Evolutionary conservation across 2,329 filamentous ascomycete species (phyloP).

Genomic region (Karstenula rhodostoma): DNA sequence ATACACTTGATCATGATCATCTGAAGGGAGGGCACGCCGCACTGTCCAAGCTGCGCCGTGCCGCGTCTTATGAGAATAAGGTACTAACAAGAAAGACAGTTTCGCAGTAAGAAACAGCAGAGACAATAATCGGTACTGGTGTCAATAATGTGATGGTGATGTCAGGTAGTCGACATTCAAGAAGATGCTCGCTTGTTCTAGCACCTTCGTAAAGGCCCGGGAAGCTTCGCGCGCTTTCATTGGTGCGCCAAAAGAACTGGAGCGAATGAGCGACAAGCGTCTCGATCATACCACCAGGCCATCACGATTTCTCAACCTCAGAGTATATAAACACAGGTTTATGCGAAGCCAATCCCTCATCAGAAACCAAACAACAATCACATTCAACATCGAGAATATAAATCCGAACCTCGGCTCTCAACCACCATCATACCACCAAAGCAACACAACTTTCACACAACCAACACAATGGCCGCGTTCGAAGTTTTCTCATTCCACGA

Average conservation of each 20-base stretch:
- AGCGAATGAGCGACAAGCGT: slow-evolving; percentile 6
- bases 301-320: not conserved
- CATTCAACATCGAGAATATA: not conserved
- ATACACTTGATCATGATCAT: too few species aligned
- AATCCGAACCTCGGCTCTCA: not conserved
- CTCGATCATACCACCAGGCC: not conserved
- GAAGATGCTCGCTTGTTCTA: slow-evolving; percentile 11
- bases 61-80: too few species aligned
- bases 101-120: not conserved
- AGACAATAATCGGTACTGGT: not conserved
- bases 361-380: not conserved
- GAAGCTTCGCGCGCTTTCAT: slow-evolving; percentile 14
- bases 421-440: not conserved
- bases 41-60: too few species aligned
- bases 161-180: not conserved
- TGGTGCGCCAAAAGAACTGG: not conserved
- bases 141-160: not conserved
- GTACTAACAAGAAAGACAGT: not conserved
- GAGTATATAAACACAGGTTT: not conserved
- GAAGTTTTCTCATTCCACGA: slow-evolving; percentile 11
- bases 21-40: too few species aligned
- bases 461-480: slow-evolving; percentile 10
- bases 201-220: slow-evolving; percentile 7
- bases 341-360: not conserved
- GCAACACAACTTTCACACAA: not conserved